Evolutionary conservation across 805 yeast genomes (phyloP).

Genomic region (Candida vaughaniae): DNA sequence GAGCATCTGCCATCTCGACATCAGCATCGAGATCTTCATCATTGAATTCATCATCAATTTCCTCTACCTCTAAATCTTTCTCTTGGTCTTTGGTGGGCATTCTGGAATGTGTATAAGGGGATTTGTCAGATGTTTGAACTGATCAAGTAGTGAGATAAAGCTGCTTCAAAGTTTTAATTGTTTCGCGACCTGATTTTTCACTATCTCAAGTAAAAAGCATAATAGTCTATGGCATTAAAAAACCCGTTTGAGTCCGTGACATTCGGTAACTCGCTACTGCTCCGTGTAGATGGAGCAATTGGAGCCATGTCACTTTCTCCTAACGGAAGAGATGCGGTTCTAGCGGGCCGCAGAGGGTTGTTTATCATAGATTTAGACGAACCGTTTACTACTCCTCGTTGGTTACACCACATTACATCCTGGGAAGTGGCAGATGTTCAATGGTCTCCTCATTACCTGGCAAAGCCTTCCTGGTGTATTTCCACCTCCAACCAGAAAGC

Average conservation of each 20-base stretch:
- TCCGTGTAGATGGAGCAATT: slow-evolving; percentile 87
- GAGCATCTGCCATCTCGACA: not conserved
- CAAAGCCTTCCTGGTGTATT: slow-evolving; percentile 86
- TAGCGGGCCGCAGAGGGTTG: slow-evolving; percentile 82
- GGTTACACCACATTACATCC: slow-evolving; percentile 87
- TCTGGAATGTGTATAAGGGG: not conserved
- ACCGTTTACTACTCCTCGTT: slow-evolving; percentile 92
- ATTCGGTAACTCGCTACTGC: slow-evolving; percentile 76
- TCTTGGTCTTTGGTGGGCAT: slow-evolving; percentile 11
- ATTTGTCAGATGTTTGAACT: no score
- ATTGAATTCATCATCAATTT: slow-evolving; percentile 23
- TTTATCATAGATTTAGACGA: slow-evolving; percentile 92
- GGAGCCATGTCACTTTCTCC: slow-evolving; percentile 90
- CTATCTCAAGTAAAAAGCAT: not conserved
- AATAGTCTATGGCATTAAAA: slow-evolving; percentile 4
- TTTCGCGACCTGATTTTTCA: no score
- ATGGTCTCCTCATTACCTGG: slow-evolving; percentile 86
- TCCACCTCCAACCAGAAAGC: slow-evolving; percentile 96
- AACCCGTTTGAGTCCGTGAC: slow-evolving; percentile 49
- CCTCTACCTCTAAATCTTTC: slow-evolving; percentile 16
- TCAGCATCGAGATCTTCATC: slow-evolving; percentile 17
- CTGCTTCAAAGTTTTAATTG: no score
- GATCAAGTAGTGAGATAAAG: no score
- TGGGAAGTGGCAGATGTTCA: slow-evolving; percentile 99
- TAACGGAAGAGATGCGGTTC: slow-evolving; percentile 86